Conservation (phyloP, 805 yeast genomes). For the Yarrowia hollandica region DNA sequence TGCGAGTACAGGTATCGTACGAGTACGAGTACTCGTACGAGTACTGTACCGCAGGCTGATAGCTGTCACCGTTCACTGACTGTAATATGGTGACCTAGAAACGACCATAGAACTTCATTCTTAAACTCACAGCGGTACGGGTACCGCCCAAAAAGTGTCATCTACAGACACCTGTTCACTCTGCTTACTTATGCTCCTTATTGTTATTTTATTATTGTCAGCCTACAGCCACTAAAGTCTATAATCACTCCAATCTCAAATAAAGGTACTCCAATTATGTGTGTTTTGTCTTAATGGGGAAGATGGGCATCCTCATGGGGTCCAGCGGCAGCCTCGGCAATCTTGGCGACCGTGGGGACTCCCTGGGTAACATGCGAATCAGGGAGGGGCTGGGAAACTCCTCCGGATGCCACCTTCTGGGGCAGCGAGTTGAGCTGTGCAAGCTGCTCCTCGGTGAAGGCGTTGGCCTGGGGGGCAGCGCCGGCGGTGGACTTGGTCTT, state of each 20-base stretch:
- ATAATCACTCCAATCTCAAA: background rate
- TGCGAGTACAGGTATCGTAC: too few relatives aligned
- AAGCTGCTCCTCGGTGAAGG: constrained; percentile 25
- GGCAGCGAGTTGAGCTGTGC: constrained; percentile 27
- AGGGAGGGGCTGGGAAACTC: constrained; percentile 14
- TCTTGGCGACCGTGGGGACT: constrained; percentile 27
- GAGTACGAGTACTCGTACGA: too few relatives aligned
- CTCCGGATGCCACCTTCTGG: constrained; percentile 16
- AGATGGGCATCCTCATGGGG: constrained; percentile 25
- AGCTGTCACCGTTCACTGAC: too few relatives aligned
- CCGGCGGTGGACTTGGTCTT: background rate
- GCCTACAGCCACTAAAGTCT: too few relatives aligned
- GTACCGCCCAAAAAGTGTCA: too few relatives aligned
- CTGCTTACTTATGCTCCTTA: too few relatives aligned
- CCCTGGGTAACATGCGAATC: constrained; percentile 22
- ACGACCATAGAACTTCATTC: too few relatives aligned
- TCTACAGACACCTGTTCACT: too few relatives aligned
- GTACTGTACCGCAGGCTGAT: too few relatives aligned
- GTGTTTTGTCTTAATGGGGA: constrained; percentile 26
- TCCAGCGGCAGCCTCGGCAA: constrained; percentile 28
- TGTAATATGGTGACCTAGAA: too few relatives aligned
- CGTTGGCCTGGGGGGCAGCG: constrained; percentile 26
- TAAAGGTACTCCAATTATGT: constrained; percentile 22
- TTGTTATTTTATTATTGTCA: too few relatives aligned
- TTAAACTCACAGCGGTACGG: too few relatives aligned